phyloP scores from a whole-genome alignment of 1,139 yeast genomes.

The Yamadazyma taylorii region DNA sequence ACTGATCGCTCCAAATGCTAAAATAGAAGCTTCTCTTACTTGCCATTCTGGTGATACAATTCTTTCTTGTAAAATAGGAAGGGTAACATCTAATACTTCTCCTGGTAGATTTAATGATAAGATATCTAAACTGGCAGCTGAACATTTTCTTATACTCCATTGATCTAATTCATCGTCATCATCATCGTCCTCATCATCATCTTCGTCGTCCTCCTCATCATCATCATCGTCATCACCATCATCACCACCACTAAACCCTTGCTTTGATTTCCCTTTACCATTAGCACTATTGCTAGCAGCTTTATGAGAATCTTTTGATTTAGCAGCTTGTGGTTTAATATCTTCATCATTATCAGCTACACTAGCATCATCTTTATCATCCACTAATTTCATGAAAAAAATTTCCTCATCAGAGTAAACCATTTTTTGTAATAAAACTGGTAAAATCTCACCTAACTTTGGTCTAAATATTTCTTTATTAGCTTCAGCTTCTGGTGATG shows the following conservation, averaged over 20 bases:
- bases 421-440: slow-evolving; percentile 78
- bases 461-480: slow-evolving; percentile 53
- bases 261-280: slow-evolving; percentile 7
- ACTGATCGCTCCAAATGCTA: slow-evolving; percentile 94
- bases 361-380: slow-evolving; percentile 65
- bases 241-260: slow-evolving; percentile 11
- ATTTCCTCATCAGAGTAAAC: slow-evolving; percentile 85
- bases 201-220: slow-evolving; percentile 49
- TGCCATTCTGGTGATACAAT: slow-evolving; percentile 79
- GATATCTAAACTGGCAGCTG: slow-evolving; percentile 89
- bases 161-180: slow-evolving; percentile 62
- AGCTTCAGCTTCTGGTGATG: slow-evolving; percentile 46
- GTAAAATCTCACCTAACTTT: slow-evolving; percentile 62
- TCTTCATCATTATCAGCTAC: slow-evolving; percentile 84
- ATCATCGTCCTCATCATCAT: slow-evolving; percentile 65
- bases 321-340: slow-evolving; percentile 74
- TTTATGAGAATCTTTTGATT: slow-evolving; percentile 65
- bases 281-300: slow-evolving; percentile 20
- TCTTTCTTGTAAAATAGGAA: slow-evolving; percentile 75
- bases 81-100: slow-evolving; percentile 62
- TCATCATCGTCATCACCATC: slow-evolving; percentile 14
- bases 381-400: slow-evolving; percentile 65
- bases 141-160: slow-evolving; percentile 91
- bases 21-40: slow-evolving; percentile 85
- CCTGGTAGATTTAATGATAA: slow-evolving; percentile 69